Evolutionary conservation across 192 early-diverging fungal species (phyloP), one percentile per base, ranked within the genome.

Genomic region (Coemansia furcata): DNA sequence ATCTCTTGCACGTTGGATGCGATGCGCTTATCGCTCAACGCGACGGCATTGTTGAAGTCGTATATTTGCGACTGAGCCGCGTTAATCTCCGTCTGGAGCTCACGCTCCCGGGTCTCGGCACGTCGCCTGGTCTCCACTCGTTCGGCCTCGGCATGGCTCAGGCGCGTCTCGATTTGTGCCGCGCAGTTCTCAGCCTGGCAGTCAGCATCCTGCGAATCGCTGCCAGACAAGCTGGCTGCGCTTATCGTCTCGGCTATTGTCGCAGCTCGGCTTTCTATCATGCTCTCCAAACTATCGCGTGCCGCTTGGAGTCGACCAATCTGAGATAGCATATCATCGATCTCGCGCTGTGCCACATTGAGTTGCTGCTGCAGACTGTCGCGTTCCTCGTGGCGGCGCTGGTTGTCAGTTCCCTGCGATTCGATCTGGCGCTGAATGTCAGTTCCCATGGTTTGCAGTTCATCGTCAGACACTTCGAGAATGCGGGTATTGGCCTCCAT

Each of bases 391-490:
- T 60, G 68, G 63, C 69, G 72, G 36, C 42, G 26, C 44, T 47
- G 66, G 32, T 60, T 76, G 30, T 63, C 76, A 61, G 35, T 77
- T 61, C 61, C 85, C 76, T 76, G 74, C 15, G 69, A 72, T 63
- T 66, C 71, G 11, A 78, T 73, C 49, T 68, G 65, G n/a, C 46
- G 62, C 32, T 60, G 47, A 46, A 69, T 50, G 2, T 86, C 85
- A 6, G 79, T 73, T 8, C 87, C 65, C 83, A 91, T 80, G 37
- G 67, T 67, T 38, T 85, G 57, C 29, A 94, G 80, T 19, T 91
- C 88, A 44, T 84, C 79, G 67, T 91, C 89, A 2, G 87, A 83
- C 61, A 74, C 47, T 2, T 70, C 75, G 11, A 89, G 61, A 3
- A 71, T 30, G n/a, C 66, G 57, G 14, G 81, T 68, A 33, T 85